Percentiles rank a stretch among this genome's conserved stretches.
Conservation (phyloP, 2,329 filamentous ascomycete genomes). For the Nemania abortiva region DNA sequence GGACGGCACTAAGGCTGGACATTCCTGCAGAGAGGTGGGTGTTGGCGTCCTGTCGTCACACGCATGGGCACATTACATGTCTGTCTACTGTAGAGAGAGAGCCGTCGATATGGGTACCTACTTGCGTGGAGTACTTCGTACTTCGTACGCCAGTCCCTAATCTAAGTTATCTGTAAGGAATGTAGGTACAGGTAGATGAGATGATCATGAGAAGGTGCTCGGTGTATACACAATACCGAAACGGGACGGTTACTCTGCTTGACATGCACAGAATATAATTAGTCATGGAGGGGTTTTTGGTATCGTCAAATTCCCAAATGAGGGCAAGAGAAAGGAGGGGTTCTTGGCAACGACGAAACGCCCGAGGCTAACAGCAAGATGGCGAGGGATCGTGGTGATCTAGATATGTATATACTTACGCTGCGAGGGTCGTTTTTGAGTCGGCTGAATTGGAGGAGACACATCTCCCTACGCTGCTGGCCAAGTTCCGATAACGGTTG, state of each 20-base stretch:
- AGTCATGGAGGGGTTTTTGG: slow-evolving; percentile 10
- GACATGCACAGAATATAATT: slow-evolving; percentile 6
- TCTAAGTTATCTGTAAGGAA: slow-evolving; percentile 4
- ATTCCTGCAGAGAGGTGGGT: slow-evolving; percentile 20
- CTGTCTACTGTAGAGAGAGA: neutral
- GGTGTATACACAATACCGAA: slow-evolving; percentile 1
- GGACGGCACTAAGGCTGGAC: slow-evolving; percentile 1
- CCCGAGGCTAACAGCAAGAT: slow-evolving; percentile 2
- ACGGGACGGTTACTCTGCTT: neutral
- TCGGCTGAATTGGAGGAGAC: slow-evolving; percentile 10
- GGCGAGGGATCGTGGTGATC: slow-evolving; percentile 7
- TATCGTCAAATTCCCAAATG: neutral
- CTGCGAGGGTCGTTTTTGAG: neutral
- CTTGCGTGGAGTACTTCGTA: neutral
- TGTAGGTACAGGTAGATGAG: neutral
- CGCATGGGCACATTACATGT: slow-evolving; percentile 4
- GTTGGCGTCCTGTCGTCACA: slow-evolving; percentile 23
- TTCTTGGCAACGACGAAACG: slow-evolving; percentile 17
- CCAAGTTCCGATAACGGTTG: slow-evolving; percentile 30
- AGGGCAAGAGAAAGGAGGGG: neutral
- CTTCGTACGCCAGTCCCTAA: neutral
- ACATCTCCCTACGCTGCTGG: neutral
- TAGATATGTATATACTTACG: neutral
- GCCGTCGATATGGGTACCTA: slow-evolving; percentile 2
- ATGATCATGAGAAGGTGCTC: neutral